Base-by-base conservation (phyloP, 768 basidiomycete species). In the Suillus fuscotomentosus region DNA sequence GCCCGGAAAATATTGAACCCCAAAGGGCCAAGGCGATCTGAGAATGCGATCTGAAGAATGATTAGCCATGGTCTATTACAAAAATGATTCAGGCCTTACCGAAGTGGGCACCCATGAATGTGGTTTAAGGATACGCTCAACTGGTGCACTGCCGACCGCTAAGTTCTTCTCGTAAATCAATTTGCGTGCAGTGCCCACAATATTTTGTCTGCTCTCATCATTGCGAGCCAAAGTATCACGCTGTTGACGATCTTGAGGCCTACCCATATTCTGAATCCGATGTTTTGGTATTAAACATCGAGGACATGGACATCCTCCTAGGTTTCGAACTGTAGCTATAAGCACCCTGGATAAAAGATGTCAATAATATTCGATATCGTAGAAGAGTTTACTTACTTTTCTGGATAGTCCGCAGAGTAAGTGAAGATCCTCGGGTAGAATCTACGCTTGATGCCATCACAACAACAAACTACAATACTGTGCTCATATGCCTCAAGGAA, bases 351-450 rank as follows among this genome's bases (percentile, higher is more conserved):
- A 57, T 1, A 17, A 14, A 27, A 8, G 1, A 34, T 5, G 5
- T 41, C 41, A 41, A 15, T 41, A 15, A 1, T 14, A 15, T 31
- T 6, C 13, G n/a, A 6, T 20, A 43, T 24, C 14, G 14, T 7
- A n/a, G 55, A 14, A 5, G 17, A 13, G 15, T 41, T 17, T 2
- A 55, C 69, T 3, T 53, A 78, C 79, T 80, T 80, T 31, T 80
- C 77, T 0, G 77, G 77, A 48, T 79, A 79, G 55, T 27, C 27
- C 2, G 27, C 27, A 27, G 27, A 27, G 27, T 27, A 27, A 27
- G 27, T 27, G 27, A 27, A 73, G 0, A 78, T 68, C 0, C 69
- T 63, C 2, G 73, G 72, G 42, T 70, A 78, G 1, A 76, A 57
- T 17, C 68, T 59, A 0, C 68, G 63, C 55, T n/a, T 17, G 27